Base-by-base conservation (phyloP, 2,329 filamentous ascomycete species). In the Penicillium fuscoglaucum region DNA sequence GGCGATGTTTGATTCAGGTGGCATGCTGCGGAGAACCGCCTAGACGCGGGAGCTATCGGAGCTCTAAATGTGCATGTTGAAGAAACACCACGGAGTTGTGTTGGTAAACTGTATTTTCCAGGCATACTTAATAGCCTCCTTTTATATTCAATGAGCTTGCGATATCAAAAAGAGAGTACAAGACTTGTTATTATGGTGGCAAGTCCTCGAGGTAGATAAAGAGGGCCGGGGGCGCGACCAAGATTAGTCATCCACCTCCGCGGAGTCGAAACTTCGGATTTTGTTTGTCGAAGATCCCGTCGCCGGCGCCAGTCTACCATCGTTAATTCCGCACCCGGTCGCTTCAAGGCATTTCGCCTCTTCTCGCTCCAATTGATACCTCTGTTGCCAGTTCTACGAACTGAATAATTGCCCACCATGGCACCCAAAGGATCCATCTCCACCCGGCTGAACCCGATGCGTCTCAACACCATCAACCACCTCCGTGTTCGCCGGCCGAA, bases 401-500 rank as follows among this genome's bases (percentile, higher is more conserved):
- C 47, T 17, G 7, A 26, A 29, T 15, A 24, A 43, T 45, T 33
- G 46, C 60, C 50, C 66, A 72, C 51, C 45, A 80, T 80, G 78
- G 73, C 77, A 66, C 70, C 74, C 46, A 78, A 79, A 65, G 76
- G 73, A 57, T 67, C 61, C 50, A 69, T 72, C 41, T 70, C 76
- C n/a, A 80, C 78, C 59, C 74, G 74, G 55, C 68, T 79, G 52
- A 78, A 76, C 65, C 76, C 78, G 31, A 71, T 80, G 60, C 76
- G 77, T 61, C 70, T 80, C 47, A 78, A 80, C 69, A 78, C 77
- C 58, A 77, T 80, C 61, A 68, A 73, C 55, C 73, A 87, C 70
- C 82, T 90, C 58, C 84, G 85, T 67, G 82, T 90, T 50, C 83
- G 84, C 64, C 80, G 83, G 65, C 87, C 87, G 50, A 86, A 89